Evolutionary conservation across 345 rosid species (phyloP), one percentile per base, ranked within the genome.

Genomic region (Gossypium ekmanianum): DNA sequence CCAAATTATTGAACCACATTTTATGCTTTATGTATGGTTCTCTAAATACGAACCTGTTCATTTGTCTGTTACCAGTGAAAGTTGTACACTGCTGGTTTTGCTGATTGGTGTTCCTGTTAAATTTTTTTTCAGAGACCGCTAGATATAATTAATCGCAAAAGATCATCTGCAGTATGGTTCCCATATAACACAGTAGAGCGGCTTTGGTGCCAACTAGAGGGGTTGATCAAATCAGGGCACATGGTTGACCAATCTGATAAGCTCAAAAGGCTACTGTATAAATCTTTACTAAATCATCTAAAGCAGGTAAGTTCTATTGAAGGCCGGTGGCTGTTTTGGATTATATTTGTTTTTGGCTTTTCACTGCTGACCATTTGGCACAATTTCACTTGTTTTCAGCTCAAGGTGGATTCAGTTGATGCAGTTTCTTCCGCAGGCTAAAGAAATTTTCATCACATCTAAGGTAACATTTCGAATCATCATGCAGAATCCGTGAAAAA

Each of bases 141-240:
- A 20, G 86, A 89, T 73, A 80, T 94, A 70, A 68, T 89, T 69
- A 85, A 88, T 62, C 85, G 97, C 78, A 93, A 95, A 80, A 87
- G 82, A 73, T 91, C 92, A 17, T 86, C 84, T 61, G 87, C 93
- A 14, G 86, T 79, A 48, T 91, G 98, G 97, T 93, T 95, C 76
- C 97, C 98, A 11, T 95, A 93, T 77, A 83, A 91, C 65, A 75
- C 88, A 26, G 77, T 91, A 48, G 96, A 95, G 75, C 81, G 84
- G 10, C 79, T 95, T 1, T 95, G 98, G 97, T 87, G 87, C 86
- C 90, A 85, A 61, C 88, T 95, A 6, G 98, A 89, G 83, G 85
- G 76, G 74, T 73, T 80, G 65, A 85, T 85, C 75, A 85, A 69
- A 68, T 80, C 79, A 11, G 94, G 92, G 66, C 87, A 84, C 72